Evolutionary conservation across 2,329 filamentous ascomycete species (phyloP).

Genomic region (Venturiaceae sp.): DNA sequence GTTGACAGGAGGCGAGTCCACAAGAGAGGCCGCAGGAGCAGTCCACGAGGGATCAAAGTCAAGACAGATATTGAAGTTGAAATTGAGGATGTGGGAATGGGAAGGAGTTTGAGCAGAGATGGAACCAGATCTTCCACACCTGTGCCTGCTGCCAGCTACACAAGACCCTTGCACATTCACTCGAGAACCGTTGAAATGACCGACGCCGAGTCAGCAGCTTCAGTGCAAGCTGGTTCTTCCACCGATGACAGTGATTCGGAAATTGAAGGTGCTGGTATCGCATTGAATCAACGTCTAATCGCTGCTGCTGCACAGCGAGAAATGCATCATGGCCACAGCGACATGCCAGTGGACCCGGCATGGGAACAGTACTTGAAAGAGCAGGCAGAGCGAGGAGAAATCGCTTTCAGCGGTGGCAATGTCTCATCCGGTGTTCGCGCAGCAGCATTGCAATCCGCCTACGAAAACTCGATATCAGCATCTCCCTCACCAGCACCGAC

Average conservation of each 20-base stretch:
- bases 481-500: neutral
- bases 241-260: conserved; percentile 2
- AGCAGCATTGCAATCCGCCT: neutral
- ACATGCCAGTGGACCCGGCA: conserved; percentile 48
- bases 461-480: neutral
- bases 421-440: neutral
- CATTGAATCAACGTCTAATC: conserved; percentile 46
- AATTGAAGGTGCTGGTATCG: neutral
- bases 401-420: neutral
- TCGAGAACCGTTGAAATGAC: conserved; percentile 5
- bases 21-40: conserved; percentile 6
- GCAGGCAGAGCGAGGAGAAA: conserved; percentile 51
- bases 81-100: conserved; percentile 16
- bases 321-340: conserved; percentile 36
- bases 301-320: conserved; percentile 55
- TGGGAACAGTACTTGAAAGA: conserved; percentile 70
- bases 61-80: conserved; percentile 32
- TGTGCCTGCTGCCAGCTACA: neutral
- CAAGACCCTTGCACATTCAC: neutral
- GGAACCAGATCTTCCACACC: neutral
- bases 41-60: conserved; percentile 24
- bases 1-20: conserved; percentile 26
- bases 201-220: neutral
- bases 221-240: neutral
- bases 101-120: neutral